Conservation (phyloP, 2,329 filamentous ascomycete genomes). For the Periconia digitata region DNA sequence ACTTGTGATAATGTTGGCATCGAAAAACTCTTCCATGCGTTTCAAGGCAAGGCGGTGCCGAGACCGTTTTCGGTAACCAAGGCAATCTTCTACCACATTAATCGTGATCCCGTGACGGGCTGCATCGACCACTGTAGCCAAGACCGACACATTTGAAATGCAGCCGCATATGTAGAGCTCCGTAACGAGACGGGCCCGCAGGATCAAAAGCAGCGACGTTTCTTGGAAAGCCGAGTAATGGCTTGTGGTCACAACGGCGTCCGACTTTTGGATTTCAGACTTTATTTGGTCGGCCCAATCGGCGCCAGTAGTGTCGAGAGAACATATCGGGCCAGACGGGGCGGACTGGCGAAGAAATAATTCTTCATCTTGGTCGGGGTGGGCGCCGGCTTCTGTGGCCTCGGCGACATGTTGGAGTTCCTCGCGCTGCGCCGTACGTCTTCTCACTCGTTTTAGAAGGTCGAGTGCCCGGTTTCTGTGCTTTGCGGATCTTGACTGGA, state of each 20-base stretch:
- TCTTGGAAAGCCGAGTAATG: constrained; percentile 86
- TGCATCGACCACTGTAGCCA: constrained; percentile 88
- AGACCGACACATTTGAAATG: constrained; percentile 83
- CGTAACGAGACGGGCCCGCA: constrained; percentile 85
- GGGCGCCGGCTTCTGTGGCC: neutral
- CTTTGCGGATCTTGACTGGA: constrained; percentile 36
- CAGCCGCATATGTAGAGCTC: constrained; percentile 88
- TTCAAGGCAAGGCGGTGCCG: constrained; percentile 72
- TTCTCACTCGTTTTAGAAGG: constrained; percentile 39
- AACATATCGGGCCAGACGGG: constrained; percentile 45
- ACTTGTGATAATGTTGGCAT: constrained; percentile 65
- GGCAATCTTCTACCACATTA: constrained; percentile 83
- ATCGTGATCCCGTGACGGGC: constrained; percentile 86
- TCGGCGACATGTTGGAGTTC: constrained; percentile 24
- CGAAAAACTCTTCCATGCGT: constrained; percentile 72
- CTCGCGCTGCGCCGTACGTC: constrained; percentile 29
- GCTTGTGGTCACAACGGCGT: constrained; percentile 66
- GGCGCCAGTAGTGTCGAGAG: constrained; percentile 48
- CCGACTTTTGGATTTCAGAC: constrained; percentile 53
- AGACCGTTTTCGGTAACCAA: constrained; percentile 72
- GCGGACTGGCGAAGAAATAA: constrained; percentile 46
- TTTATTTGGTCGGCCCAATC: constrained; percentile 55
- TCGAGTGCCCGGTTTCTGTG: constrained; percentile 40
- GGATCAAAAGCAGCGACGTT: constrained; percentile 70
- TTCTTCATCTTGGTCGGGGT: constrained; percentile 47